These are phyloP conservation scores for Limnanthes douglasii DNA, from an alignment of 345 rosid species.

Conservation along the genomic window DNA sequence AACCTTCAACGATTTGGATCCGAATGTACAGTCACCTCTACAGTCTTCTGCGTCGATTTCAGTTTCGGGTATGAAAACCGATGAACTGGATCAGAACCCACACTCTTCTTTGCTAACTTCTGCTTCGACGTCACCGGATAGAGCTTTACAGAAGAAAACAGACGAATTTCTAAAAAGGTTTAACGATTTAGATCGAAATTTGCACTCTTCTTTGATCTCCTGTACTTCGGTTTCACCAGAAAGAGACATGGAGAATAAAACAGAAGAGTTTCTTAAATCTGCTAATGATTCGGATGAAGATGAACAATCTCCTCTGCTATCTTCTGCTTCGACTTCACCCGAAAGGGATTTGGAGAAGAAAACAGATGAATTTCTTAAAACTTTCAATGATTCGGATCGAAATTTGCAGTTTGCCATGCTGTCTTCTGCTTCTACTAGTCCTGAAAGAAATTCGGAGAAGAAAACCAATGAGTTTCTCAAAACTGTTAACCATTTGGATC, in stretches of 20 bases:
- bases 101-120: constrained; percentile 26
- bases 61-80: too few relatives aligned
- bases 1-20: constrained; percentile 9
- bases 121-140: constrained; percentile 35
- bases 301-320: constrained; percentile 20
- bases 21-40: constrained; percentile 3
- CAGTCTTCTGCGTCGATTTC: too few relatives aligned
- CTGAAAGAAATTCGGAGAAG: constrained; percentile 9
- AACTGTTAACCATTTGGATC: constrained; percentile 13
- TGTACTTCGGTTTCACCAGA: constrained; percentile 28
- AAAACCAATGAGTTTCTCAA: constrained; percentile 18
- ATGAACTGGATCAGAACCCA: constrained; percentile 17
- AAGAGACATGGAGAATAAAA: constrained; percentile 15
- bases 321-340: constrained; percentile 22
- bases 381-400: constrained; percentile 6
- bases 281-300: constrained; percentile 6
- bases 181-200: constrained; percentile 16
- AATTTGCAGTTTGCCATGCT: constrained; percentile 21
- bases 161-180: constrained; percentile 10
- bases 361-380: constrained; percentile 6
- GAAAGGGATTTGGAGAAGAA: constrained; percentile 14
- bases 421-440: constrained; percentile 13
- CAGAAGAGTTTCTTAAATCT: constrained; percentile 13
- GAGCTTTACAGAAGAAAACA: constrained; percentile 10
- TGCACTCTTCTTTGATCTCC: constrained; percentile 18